Conservation (phyloP, 257 asterid species). For the Fraxinus cuspidata region DNA sequence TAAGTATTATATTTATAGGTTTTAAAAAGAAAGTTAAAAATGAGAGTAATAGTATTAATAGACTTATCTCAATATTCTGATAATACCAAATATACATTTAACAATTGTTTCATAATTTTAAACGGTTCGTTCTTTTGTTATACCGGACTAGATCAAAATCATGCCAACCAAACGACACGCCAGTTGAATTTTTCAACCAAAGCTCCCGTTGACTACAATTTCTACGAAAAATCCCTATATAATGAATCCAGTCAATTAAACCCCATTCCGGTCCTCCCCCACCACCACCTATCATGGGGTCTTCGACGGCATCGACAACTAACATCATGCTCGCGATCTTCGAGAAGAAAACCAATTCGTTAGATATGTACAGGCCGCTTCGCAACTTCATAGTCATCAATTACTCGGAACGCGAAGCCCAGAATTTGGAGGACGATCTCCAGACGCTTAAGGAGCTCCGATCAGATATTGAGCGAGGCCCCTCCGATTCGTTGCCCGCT, state of each 20-base stretch:
- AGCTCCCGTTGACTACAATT: neutral
- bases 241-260: neutral
- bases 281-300: slow-evolving; percentile 53
- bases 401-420: slow-evolving; percentile 93
- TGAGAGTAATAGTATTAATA: no score
- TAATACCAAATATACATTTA: no score
- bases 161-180: neutral
- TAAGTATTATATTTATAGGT: no score
- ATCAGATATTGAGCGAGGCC: slow-evolving; percentile 65
- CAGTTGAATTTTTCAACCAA: neutral
- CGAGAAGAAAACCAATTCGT: slow-evolving; percentile 80
- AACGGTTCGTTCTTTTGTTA: no score
- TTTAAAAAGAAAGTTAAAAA: no score
- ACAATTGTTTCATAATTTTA: no score
- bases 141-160: no score
- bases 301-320: slow-evolving; percentile 58
- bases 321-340: slow-evolving; percentile 79
- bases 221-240: neutral
- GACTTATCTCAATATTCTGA: no score
- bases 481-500: slow-evolving; percentile 63
- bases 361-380: slow-evolving; percentile 85
- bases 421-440: slow-evolving; percentile 85
- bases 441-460: slow-evolving; percentile 74
- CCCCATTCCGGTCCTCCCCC: neutral
- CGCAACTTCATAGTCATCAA: slow-evolving; percentile 78